Conservation (phyloP, 805 yeast genomes). For the Pichia sporocuriosa region DNA sequence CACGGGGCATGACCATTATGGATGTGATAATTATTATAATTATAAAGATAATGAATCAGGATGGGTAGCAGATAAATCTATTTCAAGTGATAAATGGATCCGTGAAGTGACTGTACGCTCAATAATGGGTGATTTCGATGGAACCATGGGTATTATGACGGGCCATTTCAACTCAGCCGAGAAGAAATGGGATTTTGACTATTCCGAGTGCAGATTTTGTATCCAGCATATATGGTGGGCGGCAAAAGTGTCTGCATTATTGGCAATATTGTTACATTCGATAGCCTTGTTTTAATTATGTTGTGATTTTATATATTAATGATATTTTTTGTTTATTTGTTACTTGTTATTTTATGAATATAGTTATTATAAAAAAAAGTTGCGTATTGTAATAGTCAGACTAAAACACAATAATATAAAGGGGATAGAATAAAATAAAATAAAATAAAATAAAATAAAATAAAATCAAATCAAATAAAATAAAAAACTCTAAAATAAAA, state of each 20-base stretch:
- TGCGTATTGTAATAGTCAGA: background rate
- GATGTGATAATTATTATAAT: constrained; percentile 71
- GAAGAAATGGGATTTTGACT: constrained; percentile 58
- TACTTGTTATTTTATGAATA: no score
- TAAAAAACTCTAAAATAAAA: no score
- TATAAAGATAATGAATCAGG: constrained; percentile 32
- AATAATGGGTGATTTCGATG: constrained; percentile 95
- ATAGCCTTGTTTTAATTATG: background rate
- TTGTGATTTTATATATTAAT: background rate
- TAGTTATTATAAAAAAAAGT: no score
- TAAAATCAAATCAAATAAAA: no score
- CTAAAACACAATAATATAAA: no score
- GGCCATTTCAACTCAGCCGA: constrained; percentile 50
- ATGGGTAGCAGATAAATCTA: constrained; percentile 55
- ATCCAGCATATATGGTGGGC: constrained; percentile 97
- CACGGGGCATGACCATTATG: constrained; percentile 96
- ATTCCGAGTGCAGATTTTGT: constrained; percentile 69
- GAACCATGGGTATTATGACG: constrained; percentile 78
- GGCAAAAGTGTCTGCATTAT: constrained; percentile 46
- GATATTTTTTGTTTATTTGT: background rate
- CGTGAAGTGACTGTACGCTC: constrained; percentile 82
- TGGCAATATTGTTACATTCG: constrained; percentile 33
- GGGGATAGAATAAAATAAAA: no score
- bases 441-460: no score
- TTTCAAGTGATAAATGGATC: constrained; percentile 34